phyloP scores from a whole-genome alignment of 805 yeast genomes.

The Lipomyces japonicus region DNA sequence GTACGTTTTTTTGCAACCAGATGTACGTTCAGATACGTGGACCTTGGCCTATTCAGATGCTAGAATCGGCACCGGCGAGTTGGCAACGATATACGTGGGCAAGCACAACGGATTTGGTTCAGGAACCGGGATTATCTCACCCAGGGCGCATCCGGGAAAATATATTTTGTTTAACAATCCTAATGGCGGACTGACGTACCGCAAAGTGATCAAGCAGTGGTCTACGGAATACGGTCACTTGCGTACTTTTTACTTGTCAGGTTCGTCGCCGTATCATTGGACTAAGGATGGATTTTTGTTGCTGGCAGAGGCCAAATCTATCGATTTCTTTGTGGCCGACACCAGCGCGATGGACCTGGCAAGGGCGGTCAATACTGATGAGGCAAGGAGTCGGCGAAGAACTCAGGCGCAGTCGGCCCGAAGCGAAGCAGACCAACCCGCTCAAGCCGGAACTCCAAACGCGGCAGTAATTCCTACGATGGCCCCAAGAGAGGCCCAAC shows the following conservation, averaged over 20 bases:
- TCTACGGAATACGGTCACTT: constrained; percentile 20
- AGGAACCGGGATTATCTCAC: constrained; percentile 23
- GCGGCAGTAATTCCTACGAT: too few relatives aligned
- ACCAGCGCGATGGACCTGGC: background rate
- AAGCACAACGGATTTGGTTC: constrained; percentile 17
- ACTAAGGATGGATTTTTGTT: constrained; percentile 21
- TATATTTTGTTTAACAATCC: constrained; percentile 25
- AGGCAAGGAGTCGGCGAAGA: background rate
- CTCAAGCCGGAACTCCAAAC: background rate
- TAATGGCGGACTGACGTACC: constrained; percentile 25
- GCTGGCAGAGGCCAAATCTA: constrained; percentile 1
- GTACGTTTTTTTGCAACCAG: constrained; percentile 22
- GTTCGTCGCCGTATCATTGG: constrained; percentile 25
- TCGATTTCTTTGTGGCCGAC: constrained; percentile 18
- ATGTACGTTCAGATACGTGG: constrained; percentile 22
- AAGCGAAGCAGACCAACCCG: background rate
- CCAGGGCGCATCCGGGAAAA: constrained; percentile 27
- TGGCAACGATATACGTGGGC: constrained; percentile 28
- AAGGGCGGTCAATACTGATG: background rate
- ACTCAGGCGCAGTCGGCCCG: background rate
- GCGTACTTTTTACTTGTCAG: constrained; percentile 22
- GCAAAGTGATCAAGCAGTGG: constrained; percentile 27
- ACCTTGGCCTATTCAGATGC: constrained; percentile 23
- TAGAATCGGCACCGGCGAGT: constrained; percentile 8
- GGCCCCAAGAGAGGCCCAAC: constrained; percentile 1